phyloP scores from a whole-genome alignment of 148 eudicot genomes.

The Heliamphora exappendiculata region DNA sequence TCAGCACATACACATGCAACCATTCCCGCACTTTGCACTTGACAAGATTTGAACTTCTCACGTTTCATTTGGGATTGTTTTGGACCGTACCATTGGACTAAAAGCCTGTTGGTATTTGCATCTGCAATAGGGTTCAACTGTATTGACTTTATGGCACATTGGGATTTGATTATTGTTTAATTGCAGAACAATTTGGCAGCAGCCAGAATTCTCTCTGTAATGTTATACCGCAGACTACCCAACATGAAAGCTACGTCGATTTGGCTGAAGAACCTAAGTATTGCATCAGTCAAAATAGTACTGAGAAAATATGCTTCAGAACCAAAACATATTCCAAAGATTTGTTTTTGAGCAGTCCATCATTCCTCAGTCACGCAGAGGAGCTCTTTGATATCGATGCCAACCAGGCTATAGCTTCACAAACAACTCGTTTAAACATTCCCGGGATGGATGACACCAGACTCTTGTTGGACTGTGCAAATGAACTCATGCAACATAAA shows the following conservation, averaged over 20 bases:
- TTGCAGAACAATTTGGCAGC: conserved; percentile 16
- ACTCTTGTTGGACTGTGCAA: conserved; percentile 53
- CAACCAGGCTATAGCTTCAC: conserved; percentile 9
- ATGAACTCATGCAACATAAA: conserved; percentile 42
- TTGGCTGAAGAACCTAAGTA: conserved; percentile 12
- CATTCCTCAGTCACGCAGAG: conserved; percentile 34
- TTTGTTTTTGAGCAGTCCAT: conserved; percentile 37
- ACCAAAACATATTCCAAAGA: conserved; percentile 18
- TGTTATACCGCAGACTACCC: background rate
- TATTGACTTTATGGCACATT: background rate
- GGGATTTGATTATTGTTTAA: conserved; percentile 1
- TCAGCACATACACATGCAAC: too few relatives aligned
- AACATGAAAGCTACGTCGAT: background rate
- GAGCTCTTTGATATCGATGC: conserved; percentile 33
- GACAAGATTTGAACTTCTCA: too few relatives aligned
- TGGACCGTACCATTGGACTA: too few relatives aligned
- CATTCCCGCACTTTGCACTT: too few relatives aligned
- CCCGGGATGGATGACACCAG: conserved; percentile 16
- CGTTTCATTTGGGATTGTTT: too few relatives aligned
- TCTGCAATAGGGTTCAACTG: background rate
- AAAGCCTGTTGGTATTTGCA: too few relatives aligned
- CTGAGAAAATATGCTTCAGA: conserved; percentile 8
- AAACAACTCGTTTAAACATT: conserved; percentile 8
- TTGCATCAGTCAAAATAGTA: background rate
- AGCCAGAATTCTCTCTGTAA: conserved; percentile 13